phyloP scores from a whole-genome alignment of 768 basidiomycete species.

The Gyrodon lividus region DNA sequence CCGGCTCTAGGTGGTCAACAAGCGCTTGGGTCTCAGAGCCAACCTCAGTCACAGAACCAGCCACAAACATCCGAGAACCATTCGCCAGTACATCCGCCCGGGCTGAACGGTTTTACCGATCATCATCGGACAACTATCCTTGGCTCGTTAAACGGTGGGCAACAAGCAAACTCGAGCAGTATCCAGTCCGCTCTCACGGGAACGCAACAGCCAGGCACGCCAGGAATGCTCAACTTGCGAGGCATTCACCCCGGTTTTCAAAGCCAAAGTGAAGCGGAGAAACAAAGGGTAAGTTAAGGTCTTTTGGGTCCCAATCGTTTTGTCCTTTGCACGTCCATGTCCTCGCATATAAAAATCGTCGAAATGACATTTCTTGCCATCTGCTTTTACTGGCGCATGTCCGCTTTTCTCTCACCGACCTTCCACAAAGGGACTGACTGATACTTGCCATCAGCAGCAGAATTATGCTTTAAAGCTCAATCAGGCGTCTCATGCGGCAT shows the following conservation, averaged over 20 bases:
- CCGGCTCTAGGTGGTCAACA: slow-evolving; percentile 71
- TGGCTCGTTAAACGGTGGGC: slow-evolving; percentile 43
- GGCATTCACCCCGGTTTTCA: slow-evolving; percentile 46
- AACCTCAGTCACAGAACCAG: slow-evolving; percentile 31
- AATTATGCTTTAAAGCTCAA: slow-evolving; percentile 65
- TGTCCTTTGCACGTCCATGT: slow-evolving; percentile 5
- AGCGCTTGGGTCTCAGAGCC: slow-evolving; percentile 22
- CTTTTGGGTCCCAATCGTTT: background rate
- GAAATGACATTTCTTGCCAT: background rate
- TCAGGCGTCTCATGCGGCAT: slow-evolving; percentile 59
- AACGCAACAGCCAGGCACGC: slow-evolving; percentile 52
- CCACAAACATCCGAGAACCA: slow-evolving; percentile 33
- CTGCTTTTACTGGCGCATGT: background rate
- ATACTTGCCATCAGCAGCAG: slow-evolving; percentile 38
- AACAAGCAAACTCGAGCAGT: slow-evolving; percentile 20
- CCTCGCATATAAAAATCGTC: background rate
- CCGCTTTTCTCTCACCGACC: background rate
- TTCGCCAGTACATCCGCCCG: slow-evolving; percentile 60
- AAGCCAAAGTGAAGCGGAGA: slow-evolving; percentile 62
- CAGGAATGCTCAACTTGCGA: slow-evolving; percentile 64
- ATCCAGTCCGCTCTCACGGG: slow-evolving; percentile 33
- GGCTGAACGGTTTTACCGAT: slow-evolving; percentile 63
- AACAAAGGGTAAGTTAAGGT: slow-evolving; percentile 55
- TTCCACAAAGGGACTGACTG: background rate
- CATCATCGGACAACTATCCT: slow-evolving; percentile 58